Evolutionary conservation across 1,284 basidiomycete genomes (phyloP), one percentile per base, ranked within the genome.

Genomic region (Wallemia hederae): DNA sequence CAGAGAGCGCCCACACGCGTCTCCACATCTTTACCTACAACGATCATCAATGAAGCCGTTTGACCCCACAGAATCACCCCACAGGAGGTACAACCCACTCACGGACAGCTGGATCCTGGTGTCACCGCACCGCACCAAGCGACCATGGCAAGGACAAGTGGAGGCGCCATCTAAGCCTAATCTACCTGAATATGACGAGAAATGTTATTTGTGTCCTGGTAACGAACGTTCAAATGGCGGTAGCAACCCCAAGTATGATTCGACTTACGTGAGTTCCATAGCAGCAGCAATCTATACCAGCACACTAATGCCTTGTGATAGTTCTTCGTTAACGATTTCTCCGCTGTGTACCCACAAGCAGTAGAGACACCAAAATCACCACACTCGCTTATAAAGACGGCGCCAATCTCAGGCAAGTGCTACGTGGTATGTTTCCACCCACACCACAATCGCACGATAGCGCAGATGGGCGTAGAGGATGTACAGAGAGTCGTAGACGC

Each of bases 371-470:
- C 33, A 22, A 61, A 64, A 1, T 27, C 58, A 31, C 56, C 26
- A 26, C 24, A 49, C 33, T 1, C 33, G 22, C 28, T 2, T 7
- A 61, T 31, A 19, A 39, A 31, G 17, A 60, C 76, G 0, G 75
- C 83, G 63, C 82, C 88, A 0, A 78, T 89, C 0, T 76, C 84
- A 61, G 91, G 91, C 9, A 77, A 76, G 24, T 96, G 89, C 71
- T 87, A 89, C 69, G 91, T 97, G 27, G 70, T 97, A 62, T 79
- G 86, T 68, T 96, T 91, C 71, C 82, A 89, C 69, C 88, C 87
- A 1, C 74, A 82, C 59, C 91, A 96, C 69, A 85, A 92, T 69
- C 73, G 92, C n/a, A 90, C 89, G 1, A 77, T 96, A 24, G 82
- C 91, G 0, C 78, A 81, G 61, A 77, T 96, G 64, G 64, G 73